Base-by-base conservation (phyloP, 1,284 basidiomycete species). In the Trametes polyzona region DNA sequence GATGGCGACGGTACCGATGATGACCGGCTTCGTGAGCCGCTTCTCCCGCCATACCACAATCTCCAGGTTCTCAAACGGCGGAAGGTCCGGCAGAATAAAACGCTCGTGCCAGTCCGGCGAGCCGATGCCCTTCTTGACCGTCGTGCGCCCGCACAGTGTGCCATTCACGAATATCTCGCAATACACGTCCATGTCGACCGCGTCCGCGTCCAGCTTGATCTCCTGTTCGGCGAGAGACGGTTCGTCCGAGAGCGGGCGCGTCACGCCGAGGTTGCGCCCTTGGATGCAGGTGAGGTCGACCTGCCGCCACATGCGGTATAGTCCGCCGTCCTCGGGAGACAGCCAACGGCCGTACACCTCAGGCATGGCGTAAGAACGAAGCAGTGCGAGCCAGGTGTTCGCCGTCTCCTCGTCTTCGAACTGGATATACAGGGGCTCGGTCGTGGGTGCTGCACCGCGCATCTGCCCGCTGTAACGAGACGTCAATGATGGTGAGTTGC, bases 241-340 rank as follows among this genome's bases (percentile, higher is more conserved):
- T 47, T 63, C 66, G 26, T 72, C 72, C 40, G 52, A 52, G 26
- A 65, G 50, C 17, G 63, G 50, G 14, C 69, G 66, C 27, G 67
- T 48, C 11, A 63, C 77, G 41, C 86, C 88, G 37, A 92, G 75
- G 66, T 85, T 85, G 44, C 89, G 84, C 24, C 83, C 90, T 72
- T 89, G 86, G 32, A 86, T 76, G 48, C 91, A 77, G 24, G 79
- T 80, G 14, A 92, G 75, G 61, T 90, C 84, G 30, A 92, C 81
- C 68, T 91, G 88, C 51, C 91, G 80, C 90, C 90, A 93, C 82
- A 93, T 89, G 51, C 90, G 84, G 69, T 92, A 93, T 17, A 87
- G 81, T 5, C 90, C 90, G 37, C 87, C 88, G 60, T 88, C 87
- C 39, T 73, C 65, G n/a, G 81, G 76, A 43, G 78, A 78, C 57